Evolutionary conservation across 2,329 filamentous ascomycete genomes (phyloP).

Genomic region (Allantophomopsis cytisporea): DNA sequence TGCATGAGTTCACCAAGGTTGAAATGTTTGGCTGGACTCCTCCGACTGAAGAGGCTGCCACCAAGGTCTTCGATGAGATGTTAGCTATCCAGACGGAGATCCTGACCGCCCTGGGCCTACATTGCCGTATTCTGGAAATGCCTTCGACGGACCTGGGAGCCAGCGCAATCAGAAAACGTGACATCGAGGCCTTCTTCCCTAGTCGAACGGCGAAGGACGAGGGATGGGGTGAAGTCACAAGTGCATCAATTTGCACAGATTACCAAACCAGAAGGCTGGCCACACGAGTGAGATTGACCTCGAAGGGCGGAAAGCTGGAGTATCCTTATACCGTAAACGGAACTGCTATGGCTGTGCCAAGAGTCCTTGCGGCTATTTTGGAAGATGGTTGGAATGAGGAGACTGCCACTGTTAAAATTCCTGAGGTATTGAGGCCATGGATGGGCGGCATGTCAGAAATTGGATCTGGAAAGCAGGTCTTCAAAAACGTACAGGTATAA

Average conservation of each 20-base stretch:
- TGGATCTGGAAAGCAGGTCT: constrained; percentile 14
- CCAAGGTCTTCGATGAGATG: constrained; percentile 69
- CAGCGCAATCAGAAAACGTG: constrained; percentile 72
- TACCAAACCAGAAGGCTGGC: constrained; percentile 79
- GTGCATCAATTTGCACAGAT: constrained; percentile 82
- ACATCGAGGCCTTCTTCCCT: constrained; percentile 92
- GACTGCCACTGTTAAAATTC: constrained; percentile 54
- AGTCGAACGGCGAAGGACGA: constrained; percentile 51
- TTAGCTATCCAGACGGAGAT: constrained; percentile 79
- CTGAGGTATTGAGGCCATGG: constrained; percentile 66
- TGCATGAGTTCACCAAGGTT: constrained; percentile 98
- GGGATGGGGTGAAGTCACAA: constrained; percentile 91
- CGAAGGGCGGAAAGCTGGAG: constrained; percentile 35
- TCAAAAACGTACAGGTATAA: too few species aligned
- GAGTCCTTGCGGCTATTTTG: constrained; percentile 76
- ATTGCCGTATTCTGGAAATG: constrained; percentile 89
- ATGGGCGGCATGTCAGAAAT: constrained; percentile 69
- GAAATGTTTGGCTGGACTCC: constrained; percentile 91
- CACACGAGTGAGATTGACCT: constrained; percentile 50
- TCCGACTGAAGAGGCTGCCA: constrained; percentile 34
- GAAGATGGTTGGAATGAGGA: constrained; percentile 82
- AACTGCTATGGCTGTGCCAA: constrained; percentile 81
- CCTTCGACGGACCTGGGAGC: constrained; percentile 79
- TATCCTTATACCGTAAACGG: constrained; percentile 92
- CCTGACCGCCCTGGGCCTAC: constrained; percentile 59